These are phyloP conservation scores for Polytrichum commune DNA, from an alignment of 225 moss, liverwort and hornwort genomes.

Conservation along the genomic window DNA sequence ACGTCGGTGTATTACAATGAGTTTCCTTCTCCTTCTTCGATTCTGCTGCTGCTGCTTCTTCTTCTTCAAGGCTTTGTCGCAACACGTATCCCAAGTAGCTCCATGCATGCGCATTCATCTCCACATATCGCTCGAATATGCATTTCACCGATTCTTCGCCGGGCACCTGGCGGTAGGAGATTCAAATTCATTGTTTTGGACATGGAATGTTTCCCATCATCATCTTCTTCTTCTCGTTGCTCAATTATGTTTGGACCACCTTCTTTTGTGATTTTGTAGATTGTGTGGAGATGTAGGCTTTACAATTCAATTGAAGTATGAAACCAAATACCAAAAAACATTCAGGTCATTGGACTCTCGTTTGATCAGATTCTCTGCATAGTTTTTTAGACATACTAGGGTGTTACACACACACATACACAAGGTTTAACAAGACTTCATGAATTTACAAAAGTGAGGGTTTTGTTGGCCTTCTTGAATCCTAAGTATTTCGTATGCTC, in stretches of 20 bases:
- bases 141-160: conserved; percentile 8
- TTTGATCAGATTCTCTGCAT: too few species aligned
- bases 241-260: neutral
- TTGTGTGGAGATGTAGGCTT: neutral
- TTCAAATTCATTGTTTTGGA: neutral
- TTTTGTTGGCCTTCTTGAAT: too few species aligned
- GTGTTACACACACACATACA: too few species aligned
- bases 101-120: conserved; percentile 6
- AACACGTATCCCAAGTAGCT: conserved; percentile 3
- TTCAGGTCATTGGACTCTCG: too few species aligned
- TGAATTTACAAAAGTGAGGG: too few species aligned
- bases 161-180: conserved; percentile 4
- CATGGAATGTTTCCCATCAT: neutral
- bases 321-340: neutral
- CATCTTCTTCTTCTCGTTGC: neutral
- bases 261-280: neutral
- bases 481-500: too few species aligned
- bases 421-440: too few species aligned
- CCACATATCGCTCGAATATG: conserved; percentile 11
- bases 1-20: too few species aligned
- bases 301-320: neutral
- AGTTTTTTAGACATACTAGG: too few species aligned
- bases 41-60: too few species aligned
- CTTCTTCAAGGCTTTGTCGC: neutral
- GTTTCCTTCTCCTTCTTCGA: too few species aligned